Conservation (phyloP, 805 yeast species). For the Nakazawaea peltata region DNA sequence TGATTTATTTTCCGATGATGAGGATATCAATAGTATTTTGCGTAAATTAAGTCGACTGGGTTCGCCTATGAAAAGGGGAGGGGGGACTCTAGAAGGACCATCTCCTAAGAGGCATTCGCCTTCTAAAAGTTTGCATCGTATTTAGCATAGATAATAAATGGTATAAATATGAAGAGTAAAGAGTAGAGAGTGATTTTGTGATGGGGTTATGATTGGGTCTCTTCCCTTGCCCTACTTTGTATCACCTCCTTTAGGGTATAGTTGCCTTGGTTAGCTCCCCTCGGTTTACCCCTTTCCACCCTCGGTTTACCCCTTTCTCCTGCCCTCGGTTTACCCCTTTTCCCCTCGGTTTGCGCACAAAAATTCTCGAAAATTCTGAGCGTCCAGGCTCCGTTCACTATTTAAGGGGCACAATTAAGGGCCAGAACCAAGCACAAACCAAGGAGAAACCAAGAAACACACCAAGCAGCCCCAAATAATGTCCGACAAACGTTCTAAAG, state of each 20-base stretch:
- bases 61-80: neutral
- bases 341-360: neutral
- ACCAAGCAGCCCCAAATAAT: too few species aligned
- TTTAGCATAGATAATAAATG: neutral
- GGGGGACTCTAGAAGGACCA: neutral
- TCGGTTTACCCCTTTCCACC: too few species aligned
- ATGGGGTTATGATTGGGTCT: too few species aligned
- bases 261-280: too few species aligned
- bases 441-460: too few species aligned
- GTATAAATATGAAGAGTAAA: neutral
- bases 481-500: conserved; percentile 44
- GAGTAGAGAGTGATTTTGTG: neutral
- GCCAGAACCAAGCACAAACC: too few species aligned
- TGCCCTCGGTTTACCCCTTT: too few species aligned
- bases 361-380: neutral
- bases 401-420: too few species aligned
- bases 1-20: neutral
- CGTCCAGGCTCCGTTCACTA: too few species aligned
- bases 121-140: neutral
- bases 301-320: too few species aligned
- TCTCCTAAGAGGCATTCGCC: conserved; percentile 1
- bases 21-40: conserved; percentile 1
- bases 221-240: too few species aligned
- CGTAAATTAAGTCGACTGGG: conserved; percentile 1
- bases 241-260: too few species aligned